Evolutionary conservation across 2,329 filamentous ascomycete genomes (phyloP).

Genomic region (Ophiostoma australiae): DNA sequence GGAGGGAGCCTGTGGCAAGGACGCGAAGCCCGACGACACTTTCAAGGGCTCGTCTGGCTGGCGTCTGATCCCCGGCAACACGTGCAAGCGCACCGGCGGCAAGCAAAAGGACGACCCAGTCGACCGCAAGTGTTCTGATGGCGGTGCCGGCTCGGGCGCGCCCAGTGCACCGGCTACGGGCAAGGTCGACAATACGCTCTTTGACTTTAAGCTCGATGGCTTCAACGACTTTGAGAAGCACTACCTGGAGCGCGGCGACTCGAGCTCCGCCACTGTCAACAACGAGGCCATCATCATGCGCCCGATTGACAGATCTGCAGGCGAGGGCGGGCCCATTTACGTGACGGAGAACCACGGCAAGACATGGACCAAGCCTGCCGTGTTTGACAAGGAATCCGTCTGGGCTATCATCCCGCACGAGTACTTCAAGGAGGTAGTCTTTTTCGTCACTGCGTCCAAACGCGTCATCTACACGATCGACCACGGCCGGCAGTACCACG

Average conservation of each 20-base stretch:
- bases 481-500: conserved; percentile 66
- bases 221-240: conserved; percentile 50
- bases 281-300: conserved; percentile 68
- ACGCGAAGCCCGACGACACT: conserved; percentile 57
- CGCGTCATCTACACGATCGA: conserved; percentile 78
- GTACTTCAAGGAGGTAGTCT: conserved; percentile 79
- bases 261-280: conserved; percentile 46
- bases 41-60: conserved; percentile 87
- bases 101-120: conserved; percentile 65
- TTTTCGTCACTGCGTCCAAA: conserved; percentile 65
- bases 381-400: conserved; percentile 66
- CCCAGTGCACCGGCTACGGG: conserved; percentile 55
- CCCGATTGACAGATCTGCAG: conserved; percentile 42
- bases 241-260: conserved; percentile 74
- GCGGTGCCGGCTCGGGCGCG: conserved; percentile 54
- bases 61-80: conserved; percentile 81
- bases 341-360: conserved; percentile 85
- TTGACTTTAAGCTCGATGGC: conserved; percentile 52
- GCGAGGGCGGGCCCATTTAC: conserved; percentile 58
- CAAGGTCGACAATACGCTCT: conserved; percentile 57
- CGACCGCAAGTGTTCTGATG: conserved; percentile 63
- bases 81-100: conserved; percentile 58
- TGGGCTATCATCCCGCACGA: conserved; percentile 68
- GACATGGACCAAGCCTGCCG: conserved; percentile 61
- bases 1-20: conserved; percentile 62